A percentile compares a stretch with the other conserved stretches of the same genome.
These are phyloP conservation scores for Leptographium radiaticola DNA, from an alignment of 2,329 filamentous ascomycete genomes.

Conservation along the genomic window DNA sequence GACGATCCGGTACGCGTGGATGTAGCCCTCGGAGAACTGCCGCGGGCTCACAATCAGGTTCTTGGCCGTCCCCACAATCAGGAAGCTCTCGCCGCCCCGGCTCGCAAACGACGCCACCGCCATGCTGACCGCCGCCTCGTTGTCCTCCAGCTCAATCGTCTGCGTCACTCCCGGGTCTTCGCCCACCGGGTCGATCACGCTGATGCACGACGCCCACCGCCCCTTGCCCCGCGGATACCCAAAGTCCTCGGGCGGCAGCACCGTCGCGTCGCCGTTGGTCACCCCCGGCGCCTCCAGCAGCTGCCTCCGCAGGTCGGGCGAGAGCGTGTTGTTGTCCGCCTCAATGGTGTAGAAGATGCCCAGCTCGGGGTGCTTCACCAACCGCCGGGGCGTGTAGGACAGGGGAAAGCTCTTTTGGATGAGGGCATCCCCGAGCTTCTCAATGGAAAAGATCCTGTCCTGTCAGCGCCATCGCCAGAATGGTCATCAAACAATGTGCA, in stretches of 20 bases:
- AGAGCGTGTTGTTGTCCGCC: slow-evolving; percentile 82
- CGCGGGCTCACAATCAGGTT: slow-evolving; percentile 71
- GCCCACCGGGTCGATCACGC: slow-evolving; percentile 70
- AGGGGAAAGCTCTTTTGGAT: slow-evolving; percentile 78
- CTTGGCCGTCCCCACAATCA: slow-evolving; percentile 90
- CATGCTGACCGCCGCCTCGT: slow-evolving; percentile 82
- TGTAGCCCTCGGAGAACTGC: slow-evolving; percentile 64
- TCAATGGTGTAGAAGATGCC: slow-evolving; percentile 91
- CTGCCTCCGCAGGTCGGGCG: slow-evolving; percentile 61
- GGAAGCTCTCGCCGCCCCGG: slow-evolving; percentile 76
- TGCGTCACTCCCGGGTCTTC: slow-evolving; percentile 58
- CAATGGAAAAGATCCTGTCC: slow-evolving; percentile 73
- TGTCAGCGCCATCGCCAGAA: slow-evolving; percentile 25
- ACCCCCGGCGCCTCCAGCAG: slow-evolving; percentile 59
- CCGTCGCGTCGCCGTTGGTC: slow-evolving; percentile 58
- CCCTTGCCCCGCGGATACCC: slow-evolving; percentile 73
- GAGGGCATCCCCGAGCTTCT: slow-evolving; percentile 73
- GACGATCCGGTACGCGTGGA: slow-evolving; percentile 84
- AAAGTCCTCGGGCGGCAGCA: slow-evolving; percentile 69
- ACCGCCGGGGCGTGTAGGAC: slow-evolving; percentile 77
- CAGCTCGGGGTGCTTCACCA: slow-evolving; percentile 77
- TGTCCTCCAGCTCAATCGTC: slow-evolving; percentile 71
- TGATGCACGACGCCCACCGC: slow-evolving; percentile 94
- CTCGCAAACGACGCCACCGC: slow-evolving; percentile 76
- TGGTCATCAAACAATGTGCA: not conserved